Base-by-base conservation (phyloP, 2,329 filamentous ascomycete genomes). In the Hymenoscyphus repandus region DNA sequence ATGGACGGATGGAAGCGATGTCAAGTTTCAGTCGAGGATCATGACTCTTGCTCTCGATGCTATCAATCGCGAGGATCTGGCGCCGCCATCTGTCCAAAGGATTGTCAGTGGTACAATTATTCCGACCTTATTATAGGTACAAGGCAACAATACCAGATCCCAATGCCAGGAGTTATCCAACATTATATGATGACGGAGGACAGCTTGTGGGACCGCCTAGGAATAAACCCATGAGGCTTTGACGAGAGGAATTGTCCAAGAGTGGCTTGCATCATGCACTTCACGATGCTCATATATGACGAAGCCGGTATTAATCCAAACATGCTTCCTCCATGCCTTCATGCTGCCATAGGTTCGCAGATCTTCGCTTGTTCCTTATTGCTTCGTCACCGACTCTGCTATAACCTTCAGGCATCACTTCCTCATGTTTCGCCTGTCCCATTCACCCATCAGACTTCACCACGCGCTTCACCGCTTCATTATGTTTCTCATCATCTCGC, bases 221-320 rank as follows among this genome's bases (percentile, higher is more conserved):
- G 22, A 27, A 27, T 27, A 7, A 27, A 27, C 40, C 40, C 40
- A 30, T 42, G 40, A 42, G 40, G 40, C 40, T 42, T 30, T n/a
- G 31, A 30, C 31, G 22, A 42, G 22, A 42, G 42, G 30, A 17
- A 9, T 20, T 15, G 15, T 37, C 33, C 18, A 39, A 15, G 17
- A 30, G 36, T 40, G 45, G 45, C 45, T 47, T 47, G 45, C 45
- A 47, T 37, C 32, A 38, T 37, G 27, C 45, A 18, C 27, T 18
- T 20, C 15, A 18, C 45, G 45, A 47, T 47, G 45, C 45, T 47
- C 45, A 47, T 31, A 47, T 47, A 47, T 47, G 36, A 47, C 40
- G 37, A n/a, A 7, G 12, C 11, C 32, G 27, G 17, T 20, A n/a
- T 30, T n/a, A 20, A 17, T 27, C n/a, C 31, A 17, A 22, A n/a